Evolutionary conservation across 192 early-diverging fungal species (phyloP).

Genomic region (Haplosporangium gracile): DNA sequence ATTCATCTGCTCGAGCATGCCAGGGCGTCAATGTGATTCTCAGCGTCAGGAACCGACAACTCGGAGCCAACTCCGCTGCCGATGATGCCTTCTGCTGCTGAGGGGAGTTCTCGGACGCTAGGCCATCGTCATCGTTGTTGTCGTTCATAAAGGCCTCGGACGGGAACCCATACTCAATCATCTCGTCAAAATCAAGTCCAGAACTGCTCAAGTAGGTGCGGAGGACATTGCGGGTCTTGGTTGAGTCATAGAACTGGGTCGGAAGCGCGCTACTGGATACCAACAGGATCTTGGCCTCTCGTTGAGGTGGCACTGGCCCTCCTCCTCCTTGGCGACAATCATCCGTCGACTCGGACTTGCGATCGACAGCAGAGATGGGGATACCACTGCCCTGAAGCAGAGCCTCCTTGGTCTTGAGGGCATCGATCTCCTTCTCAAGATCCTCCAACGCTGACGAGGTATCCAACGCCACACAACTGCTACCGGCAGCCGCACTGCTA

Average conservation of each 20-base stretch:
- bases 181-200: slow-evolving; percentile 43
- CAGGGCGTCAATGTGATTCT: slow-evolving; percentile 56
- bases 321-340: neutral
- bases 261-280: slow-evolving; percentile 29
- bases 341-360: neutral
- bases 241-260: slow-evolving; percentile 44
- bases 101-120: neutral
- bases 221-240: slow-evolving; percentile 24
- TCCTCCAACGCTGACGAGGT: neutral
- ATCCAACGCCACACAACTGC: neutral
- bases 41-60: slow-evolving; percentile 42
- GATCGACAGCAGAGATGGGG: neutral
- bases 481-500: neutral
- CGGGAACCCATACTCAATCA: slow-evolving; percentile 55
- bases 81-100: neutral
- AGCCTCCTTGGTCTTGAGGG: slow-evolving; percentile 15
- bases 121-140: neutral
- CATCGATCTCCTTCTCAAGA: slow-evolving; percentile 20
- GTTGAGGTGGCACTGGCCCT: neutral
- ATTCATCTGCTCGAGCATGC: slow-evolving; percentile 57
- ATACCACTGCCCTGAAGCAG: neutral
- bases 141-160: slow-evolving; percentile 10
- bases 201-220: slow-evolving; percentile 7
- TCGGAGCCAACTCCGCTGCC: neutral
- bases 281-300: slow-evolving; percentile 14